Evolutionary conservation across 495 filamentous ascomycete genomes (phyloP), one percentile per base, ranked within the genome.

Genomic region (Aspergillus mulundensis): DNA sequence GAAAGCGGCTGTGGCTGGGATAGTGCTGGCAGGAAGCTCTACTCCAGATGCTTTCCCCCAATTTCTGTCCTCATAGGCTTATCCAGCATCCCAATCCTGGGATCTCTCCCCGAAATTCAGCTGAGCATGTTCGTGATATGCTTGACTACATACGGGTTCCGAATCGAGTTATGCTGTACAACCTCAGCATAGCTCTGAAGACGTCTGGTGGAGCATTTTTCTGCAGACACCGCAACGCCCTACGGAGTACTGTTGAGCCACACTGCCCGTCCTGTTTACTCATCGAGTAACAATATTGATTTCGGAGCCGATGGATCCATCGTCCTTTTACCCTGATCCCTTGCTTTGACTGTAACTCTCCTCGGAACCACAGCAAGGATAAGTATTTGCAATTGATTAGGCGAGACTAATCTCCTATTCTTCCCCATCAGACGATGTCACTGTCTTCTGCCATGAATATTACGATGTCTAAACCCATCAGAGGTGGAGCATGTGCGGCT

Each of bases 111-210:
- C 21, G 15, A 39, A 11, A 49, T 20, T 34, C 30, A 34, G 25
- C 14, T 6, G 25, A 46, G 47, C n/a, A 50, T 42, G 50, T 53
- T 42, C 43, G 40, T 50, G 56, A 32, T 41, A 53, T 45, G 40
- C 58, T 53, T 56, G 46, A 60, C 56, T 20, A 15, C 25, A 41
- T n/a, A 55, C 34, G 30, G 30, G 47, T 47, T 45, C 25, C 41
- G 42, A 53, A 50, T 53, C 34, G 53, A 44, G 23, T 21, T 44
- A 49, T 53, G 56, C 57, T 56, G 61, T 59, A 53, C 56, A 47
- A 61, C 59, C 36, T 47, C 23, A 34, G 11, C 12, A 30, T 45
- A 41, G 10, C 25, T 44, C 39, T 18, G 28, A 32, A 40, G 38
- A 18, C 38, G 14, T 40, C 8, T 40, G 38, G 14, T 40, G n/a